These are phyloP conservation scores for Solanum sparsipilum DNA, from an alignment of 257 asterid species.

Conservation along the genomic window DNA sequence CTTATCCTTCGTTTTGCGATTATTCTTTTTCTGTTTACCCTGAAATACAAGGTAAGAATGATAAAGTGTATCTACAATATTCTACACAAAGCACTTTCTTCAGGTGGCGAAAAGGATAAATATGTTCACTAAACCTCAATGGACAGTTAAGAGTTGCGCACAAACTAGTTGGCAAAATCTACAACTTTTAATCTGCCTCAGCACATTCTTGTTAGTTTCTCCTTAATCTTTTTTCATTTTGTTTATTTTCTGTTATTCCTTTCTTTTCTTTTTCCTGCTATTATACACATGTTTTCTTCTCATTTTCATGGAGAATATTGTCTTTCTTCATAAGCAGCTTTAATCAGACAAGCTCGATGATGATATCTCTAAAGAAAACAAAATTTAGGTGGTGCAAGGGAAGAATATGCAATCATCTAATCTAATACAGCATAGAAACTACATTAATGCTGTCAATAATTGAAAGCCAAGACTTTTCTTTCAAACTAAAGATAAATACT, in stretches of 20 bases:
- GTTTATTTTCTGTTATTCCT: not conserved
- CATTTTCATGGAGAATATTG: not conserved
- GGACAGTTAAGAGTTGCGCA: not conserved
- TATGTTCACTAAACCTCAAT: not conserved
- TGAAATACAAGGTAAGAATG: constrained; percentile 16
- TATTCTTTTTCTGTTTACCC: constrained; percentile 75
- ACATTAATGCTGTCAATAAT: not conserved
- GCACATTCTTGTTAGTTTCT: not conserved
- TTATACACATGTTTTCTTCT: not conserved
- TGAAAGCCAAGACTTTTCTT: not conserved
- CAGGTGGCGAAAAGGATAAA: not conserved
- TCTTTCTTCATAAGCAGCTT: not conserved
- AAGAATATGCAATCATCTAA: not conserved
- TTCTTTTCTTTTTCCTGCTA: not conserved
- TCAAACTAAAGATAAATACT: not conserved
- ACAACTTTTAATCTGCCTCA: not conserved
- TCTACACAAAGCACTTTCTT: not conserved
- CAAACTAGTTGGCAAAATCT: not conserved
- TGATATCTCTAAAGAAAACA: not conserved
- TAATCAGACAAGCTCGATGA: not conserved
- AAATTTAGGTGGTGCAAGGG: not conserved
- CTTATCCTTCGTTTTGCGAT: constrained; percentile 66
- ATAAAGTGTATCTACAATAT: not conserved
- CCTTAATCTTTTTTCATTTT: not conserved
- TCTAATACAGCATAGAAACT: not conserved